Conservation (phyloP, 2,329 filamentous ascomycete species). For the Acephala macrosclerotiorum region DNA sequence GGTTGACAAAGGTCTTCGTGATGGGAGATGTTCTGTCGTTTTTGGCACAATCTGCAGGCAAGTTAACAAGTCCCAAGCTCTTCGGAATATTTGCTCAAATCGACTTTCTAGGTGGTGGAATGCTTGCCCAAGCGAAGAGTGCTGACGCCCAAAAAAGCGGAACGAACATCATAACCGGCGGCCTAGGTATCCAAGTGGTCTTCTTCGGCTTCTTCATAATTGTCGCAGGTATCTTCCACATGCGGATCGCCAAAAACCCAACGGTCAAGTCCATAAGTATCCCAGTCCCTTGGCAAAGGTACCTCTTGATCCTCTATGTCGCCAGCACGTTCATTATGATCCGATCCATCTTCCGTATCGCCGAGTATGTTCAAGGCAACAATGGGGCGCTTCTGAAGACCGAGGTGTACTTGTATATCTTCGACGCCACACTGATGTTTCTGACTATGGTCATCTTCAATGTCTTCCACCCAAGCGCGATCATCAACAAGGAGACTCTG, state of each 20-base stretch:
- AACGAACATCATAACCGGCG: too few relatives aligned
- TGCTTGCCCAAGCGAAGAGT: too few relatives aligned
- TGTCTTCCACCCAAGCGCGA: slow-evolving; percentile 43
- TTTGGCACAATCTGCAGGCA: slow-evolving; percentile 45
- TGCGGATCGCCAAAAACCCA: too few relatives aligned
- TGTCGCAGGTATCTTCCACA: too few relatives aligned
- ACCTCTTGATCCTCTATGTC: slow-evolving; percentile 51
- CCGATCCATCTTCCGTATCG: slow-evolving; percentile 52
- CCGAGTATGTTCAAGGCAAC: slow-evolving; percentile 53
- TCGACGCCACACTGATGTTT: slow-evolving; percentile 52
- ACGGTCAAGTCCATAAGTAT: too few relatives aligned
- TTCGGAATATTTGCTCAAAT: too few relatives aligned
- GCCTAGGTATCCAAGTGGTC: too few relatives aligned
- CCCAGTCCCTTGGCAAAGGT: slow-evolving; percentile 42
- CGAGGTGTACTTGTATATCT: slow-evolving; percentile 52
- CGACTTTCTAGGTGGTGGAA: too few relatives aligned
- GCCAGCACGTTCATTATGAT: slow-evolving; percentile 52
- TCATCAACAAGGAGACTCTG: too few relatives aligned
- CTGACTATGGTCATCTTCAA: slow-evolving; percentile 47
- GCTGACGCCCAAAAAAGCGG: too few relatives aligned
- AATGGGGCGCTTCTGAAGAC: slow-evolving; percentile 50
- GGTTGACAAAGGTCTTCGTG: slow-evolving; percentile 54
- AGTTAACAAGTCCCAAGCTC: background rate
- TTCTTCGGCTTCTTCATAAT: too few relatives aligned
- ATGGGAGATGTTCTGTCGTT: slow-evolving; percentile 54